These are phyloP conservation scores for Blastobotrys malaysiensis DNA, from an alignment of 1,139 yeast species.

Conservation along the genomic window DNA sequence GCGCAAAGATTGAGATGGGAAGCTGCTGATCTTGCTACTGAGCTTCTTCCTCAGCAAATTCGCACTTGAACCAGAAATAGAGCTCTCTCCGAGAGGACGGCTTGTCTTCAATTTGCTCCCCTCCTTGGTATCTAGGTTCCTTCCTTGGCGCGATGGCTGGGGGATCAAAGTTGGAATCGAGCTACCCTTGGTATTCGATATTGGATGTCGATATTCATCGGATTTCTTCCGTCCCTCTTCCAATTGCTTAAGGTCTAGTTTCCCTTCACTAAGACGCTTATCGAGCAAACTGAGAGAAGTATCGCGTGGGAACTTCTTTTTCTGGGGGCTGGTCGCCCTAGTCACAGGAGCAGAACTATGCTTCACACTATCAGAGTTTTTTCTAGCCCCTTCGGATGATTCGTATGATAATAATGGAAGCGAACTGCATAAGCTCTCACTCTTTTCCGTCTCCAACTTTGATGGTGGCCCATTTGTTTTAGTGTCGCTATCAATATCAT, in stretches of 20 bases:
- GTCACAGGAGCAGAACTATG: background rate
- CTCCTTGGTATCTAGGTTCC: background rate
- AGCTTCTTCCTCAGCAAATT: constrained; percentile 16
- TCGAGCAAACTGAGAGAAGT: background rate
- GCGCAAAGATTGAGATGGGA: constrained; percentile 19
- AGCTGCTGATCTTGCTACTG: constrained; percentile 15
- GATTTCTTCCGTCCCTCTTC: background rate
- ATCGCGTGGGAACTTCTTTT: background rate
- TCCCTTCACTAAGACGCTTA: background rate
- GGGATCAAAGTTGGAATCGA: constrained; percentile 2
- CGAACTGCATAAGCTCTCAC: background rate
- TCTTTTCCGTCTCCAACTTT: background rate
- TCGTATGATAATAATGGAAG: background rate
- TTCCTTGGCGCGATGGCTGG: background rate
- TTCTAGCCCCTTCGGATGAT: background rate
- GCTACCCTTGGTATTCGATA: background rate
- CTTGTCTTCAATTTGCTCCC: background rate
- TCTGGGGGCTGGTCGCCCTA: background rate
- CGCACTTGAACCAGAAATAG: background rate
- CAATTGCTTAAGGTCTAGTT: background rate
- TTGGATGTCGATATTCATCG: background rate
- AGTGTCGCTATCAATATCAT: background rate
- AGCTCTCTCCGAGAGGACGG: constrained; percentile 3
- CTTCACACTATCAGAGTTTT: background rate
- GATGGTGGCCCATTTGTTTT: background rate